Evolutionary conservation across 1,284 basidiomycete genomes (phyloP), one percentile per base, ranked within the genome.

Genomic region (Boletus sp.): DNA sequence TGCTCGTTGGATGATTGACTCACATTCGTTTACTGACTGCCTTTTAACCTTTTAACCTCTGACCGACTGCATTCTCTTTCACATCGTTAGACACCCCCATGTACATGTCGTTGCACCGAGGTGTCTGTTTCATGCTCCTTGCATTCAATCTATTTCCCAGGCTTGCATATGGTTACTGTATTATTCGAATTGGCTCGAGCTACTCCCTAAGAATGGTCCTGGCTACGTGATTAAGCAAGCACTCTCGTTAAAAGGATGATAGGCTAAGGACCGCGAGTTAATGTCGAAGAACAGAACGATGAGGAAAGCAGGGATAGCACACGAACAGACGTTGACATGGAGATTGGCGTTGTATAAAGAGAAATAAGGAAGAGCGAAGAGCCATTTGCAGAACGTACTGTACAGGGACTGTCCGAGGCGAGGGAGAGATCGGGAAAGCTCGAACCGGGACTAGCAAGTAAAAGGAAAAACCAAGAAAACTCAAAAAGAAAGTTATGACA

Each of bases 281-380:
- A 20, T 10, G 44, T 32, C 22, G 16, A 20, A 20, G 19, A 36
- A 5, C 30, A 23, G 7, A 20, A 41, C 22, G 19, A 16, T 4
- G 22, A 41, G 38, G 46, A 55, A 43, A 48, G 41, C 43, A 27
- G 10, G 32, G 29, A 46, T 26, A 51, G 48, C 44, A 51, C 46
- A 50, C 48, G 41, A 49, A 51, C 51, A 32, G 23, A 27, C 43
- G 10, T n/a, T 23, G 29, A 39, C 30, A 46, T 39, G 16, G 46
- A 50, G 4, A 48, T 40, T 26, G 46, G 30, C 16, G 25, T 32
- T 40, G 50, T 55, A 65, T 67, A 68, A 69, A 60, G 58, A 67
- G 53, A 57, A 69, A 65, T 69, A 65, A 68, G 61, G 52, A 65
- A 55, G 22, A 22, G 22, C 22, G 52, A 41, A 12, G 38, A 41